Evolutionary conservation across 2,329 filamentous ascomycete species (phyloP), one percentile per base, ranked within the genome.

Genomic region (Trichophyton schoenleinii): DNA sequence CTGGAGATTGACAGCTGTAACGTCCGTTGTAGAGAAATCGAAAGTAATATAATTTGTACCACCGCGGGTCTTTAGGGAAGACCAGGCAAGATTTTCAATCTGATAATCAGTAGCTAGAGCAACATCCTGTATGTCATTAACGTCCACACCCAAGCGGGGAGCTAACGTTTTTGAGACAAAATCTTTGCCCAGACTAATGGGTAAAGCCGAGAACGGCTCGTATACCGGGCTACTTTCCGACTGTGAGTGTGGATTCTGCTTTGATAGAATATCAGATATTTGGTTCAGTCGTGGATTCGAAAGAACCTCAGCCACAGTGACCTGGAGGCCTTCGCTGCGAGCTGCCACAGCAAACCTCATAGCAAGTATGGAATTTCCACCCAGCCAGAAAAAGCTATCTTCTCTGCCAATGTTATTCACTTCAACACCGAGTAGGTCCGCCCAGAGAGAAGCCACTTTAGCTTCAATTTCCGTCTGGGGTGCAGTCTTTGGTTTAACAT

Each of bases 311-410:
- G 80, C 78, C 1, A 85, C 83, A 0, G 77, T 80, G 25, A 85
- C 66, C 6, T 74, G 72, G 58, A 81, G 68, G 0, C 77, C 78
- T 25, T 78, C 76, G 1, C 74, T 71, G 25, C 81, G 74, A 1
- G 80, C 77, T 60, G 80, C 79, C 2, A 82, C 80, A 0, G 84
- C 83, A 0, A 86, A 72, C 67, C 81, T 83, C 80, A 84, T 85
- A 2, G 81, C 81, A 2, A 74, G 71, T 46, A 83, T 80, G 0
- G 81, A 83, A 68, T 83, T 81, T 15, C 81, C 81, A 0, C 81
- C 81, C 0, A 83, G 72, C 8, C 76, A 74, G 72, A 83, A 83
- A 70, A 84, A 83, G 70, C 77, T 80, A 64, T 82, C 77, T 15
- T 80, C 75, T 2, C 77, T 68, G 1, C 75, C 73, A 18, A 83